Percentiles rank a stretch among this genome's conserved stretches.
Conservation (phyloP, 192 early-diverging fungal genomes). For the Coemansia sp. region DNA sequence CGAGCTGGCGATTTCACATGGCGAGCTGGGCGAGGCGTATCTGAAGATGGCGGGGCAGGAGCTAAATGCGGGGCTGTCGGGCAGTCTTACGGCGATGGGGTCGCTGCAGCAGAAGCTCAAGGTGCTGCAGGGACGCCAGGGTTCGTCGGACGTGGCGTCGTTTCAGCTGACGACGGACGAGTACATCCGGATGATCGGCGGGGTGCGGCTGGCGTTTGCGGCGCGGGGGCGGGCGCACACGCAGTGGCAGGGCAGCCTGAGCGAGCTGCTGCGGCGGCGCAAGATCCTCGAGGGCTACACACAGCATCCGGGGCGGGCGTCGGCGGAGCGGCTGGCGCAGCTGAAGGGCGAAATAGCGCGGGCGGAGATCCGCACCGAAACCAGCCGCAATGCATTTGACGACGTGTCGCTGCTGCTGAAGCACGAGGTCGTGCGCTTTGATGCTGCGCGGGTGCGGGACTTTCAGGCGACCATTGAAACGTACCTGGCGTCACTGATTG, state of each 20-base stretch:
- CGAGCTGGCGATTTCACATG: conserved; percentile 67
- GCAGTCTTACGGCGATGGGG: conserved; percentile 69
- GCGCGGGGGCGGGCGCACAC: conserved; percentile 70
- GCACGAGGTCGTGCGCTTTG: conserved; percentile 76
- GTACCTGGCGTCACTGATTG: conserved; percentile 73
- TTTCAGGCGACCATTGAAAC: conserved; percentile 72
- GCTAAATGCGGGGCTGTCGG: conserved; percentile 64
- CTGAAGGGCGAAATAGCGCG: conserved; percentile 48
- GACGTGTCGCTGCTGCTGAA: conserved; percentile 71
- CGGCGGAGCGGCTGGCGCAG: conserved; percentile 44
- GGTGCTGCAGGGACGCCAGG: conserved; percentile 78
- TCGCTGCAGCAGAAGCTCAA: conserved; percentile 78
- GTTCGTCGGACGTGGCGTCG: conserved; percentile 68
- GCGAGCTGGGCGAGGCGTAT: conserved; percentile 83
- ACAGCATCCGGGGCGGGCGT: conserved; percentile 33
- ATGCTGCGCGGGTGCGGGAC: conserved; percentile 76
- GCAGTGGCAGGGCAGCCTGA: conserved; percentile 67
- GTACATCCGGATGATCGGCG: conserved; percentile 82
- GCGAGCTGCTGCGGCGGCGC: conserved; percentile 69
- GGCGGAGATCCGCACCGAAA: conserved; percentile 51
- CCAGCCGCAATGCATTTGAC: conserved; percentile 65
- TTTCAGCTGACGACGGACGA: conserved; percentile 83
- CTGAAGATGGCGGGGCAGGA: conserved; percentile 70
- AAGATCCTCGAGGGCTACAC: conserved; percentile 65
- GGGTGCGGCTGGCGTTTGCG: conserved; percentile 77